A percentile compares a stretch with the other conserved stretches of the same genome.
These are phyloP conservation scores for Calonectria crousiana DNA, from an alignment of 2,329 filamentous ascomycete species.

Conservation along the genomic window DNA sequence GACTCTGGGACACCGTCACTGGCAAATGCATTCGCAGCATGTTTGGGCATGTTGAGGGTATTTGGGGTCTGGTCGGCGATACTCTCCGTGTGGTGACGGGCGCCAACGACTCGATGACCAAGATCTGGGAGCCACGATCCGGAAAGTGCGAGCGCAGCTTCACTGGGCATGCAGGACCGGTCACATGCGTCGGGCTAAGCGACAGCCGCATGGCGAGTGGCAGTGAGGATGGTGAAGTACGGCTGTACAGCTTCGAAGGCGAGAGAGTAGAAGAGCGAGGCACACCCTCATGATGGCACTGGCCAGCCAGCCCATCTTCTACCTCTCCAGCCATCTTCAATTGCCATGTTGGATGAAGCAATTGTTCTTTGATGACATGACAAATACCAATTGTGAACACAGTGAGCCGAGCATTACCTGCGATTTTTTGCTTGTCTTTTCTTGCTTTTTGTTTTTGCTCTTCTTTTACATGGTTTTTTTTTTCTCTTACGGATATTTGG, in stretches of 20 bases:
- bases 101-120: slow-evolving; percentile 94
- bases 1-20: slow-evolving; percentile 89
- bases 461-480: neutral
- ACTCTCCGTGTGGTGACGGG: slow-evolving; percentile 89
- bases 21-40: slow-evolving; percentile 90
- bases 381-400: neutral
- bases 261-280: slow-evolving; percentile 63
- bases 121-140: slow-evolving; percentile 90
- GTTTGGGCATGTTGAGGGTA: slow-evolving; percentile 95
- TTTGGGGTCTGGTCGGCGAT: slow-evolving; percentile 93
- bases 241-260: slow-evolving; percentile 82
- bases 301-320: neutral
- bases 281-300: slow-evolving; percentile 59
- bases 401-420: neutral
- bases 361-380: slow-evolving; percentile 13
- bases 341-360: slow-evolving; percentile 9
- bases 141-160: slow-evolving; percentile 94
- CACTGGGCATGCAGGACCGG: slow-evolving; percentile 88
- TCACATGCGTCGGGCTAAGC: slow-evolving; percentile 92
- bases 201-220: slow-evolving; percentile 92
- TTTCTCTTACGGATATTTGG: neutral
- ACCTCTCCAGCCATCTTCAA: neutral
- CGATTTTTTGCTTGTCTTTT: neutral
- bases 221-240: slow-evolving; percentile 92
- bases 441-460: neutral